phyloP scores from a whole-genome alignment of 2,329 filamentous ascomycete species.

The Colletotrichum cordylinicola region DNA sequence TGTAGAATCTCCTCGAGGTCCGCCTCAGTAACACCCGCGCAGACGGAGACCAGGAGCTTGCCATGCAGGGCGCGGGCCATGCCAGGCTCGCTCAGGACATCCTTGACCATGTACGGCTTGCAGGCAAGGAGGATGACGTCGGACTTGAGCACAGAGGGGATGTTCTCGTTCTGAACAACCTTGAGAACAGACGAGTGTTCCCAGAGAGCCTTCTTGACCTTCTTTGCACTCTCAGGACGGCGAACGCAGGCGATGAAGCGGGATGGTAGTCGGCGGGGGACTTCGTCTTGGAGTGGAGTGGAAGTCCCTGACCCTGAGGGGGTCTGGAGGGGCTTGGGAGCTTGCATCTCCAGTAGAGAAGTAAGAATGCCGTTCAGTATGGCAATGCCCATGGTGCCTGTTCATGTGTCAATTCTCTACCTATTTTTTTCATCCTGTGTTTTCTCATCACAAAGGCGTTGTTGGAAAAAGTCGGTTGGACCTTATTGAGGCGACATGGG shows the following conservation, averaged over 20 bases:
- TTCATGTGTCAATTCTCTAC: slow-evolving; percentile 4
- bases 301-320: slow-evolving; percentile 43
- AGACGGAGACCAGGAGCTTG: slow-evolving; percentile 83
- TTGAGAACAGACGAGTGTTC: slow-evolving; percentile 67
- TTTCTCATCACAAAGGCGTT: background rate
- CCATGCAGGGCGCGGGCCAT: slow-evolving; percentile 76
- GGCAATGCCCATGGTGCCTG: slow-evolving; percentile 85
- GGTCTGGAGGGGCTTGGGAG: slow-evolving; percentile 49
- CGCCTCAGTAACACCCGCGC: slow-evolving; percentile 75
- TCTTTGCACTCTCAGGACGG: slow-evolving; percentile 70
- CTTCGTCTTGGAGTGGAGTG: slow-evolving; percentile 47
- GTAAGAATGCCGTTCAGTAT: slow-evolving; percentile 82
- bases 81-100: slow-evolving; percentile 70
- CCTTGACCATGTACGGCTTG: slow-evolving; percentile 78
- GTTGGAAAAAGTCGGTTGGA: background rate
- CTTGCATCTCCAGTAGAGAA: slow-evolving; percentile 63
- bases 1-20: slow-evolving; percentile 73
- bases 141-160: slow-evolving; percentile 68
- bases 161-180: slow-evolving; percentile 75
- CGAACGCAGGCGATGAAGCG: slow-evolving; percentile 84
- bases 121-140: slow-evolving; percentile 81
- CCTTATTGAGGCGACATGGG: background rate
- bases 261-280: slow-evolving; percentile 67
- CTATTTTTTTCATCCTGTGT: background rate
- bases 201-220: slow-evolving; percentile 69